Evolutionary conservation across 2,329 filamentous ascomycete genomes (phyloP).

Genomic region (Alternaria alternata): DNA sequence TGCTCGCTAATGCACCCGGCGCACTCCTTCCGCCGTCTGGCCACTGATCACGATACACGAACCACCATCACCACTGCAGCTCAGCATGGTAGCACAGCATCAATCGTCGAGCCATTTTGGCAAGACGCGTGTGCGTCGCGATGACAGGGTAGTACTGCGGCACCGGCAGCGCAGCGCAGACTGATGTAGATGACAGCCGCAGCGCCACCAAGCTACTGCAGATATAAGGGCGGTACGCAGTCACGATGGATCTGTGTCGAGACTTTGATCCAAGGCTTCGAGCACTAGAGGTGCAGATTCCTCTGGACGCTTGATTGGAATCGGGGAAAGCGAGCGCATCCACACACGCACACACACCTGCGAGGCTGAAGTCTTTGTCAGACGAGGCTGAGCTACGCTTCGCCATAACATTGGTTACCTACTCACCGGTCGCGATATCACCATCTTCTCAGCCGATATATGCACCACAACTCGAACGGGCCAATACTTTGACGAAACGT

Average conservation of each 20-base stretch:
- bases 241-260: background rate
- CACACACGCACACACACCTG: slow-evolving; percentile 7
- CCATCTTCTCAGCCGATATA: slow-evolving; percentile 5
- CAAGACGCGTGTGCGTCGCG: slow-evolving; percentile 13
- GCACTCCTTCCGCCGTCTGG: slow-evolving; percentile 17
- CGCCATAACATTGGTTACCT: slow-evolving; percentile 15
- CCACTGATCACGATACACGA: slow-evolving; percentile 31
- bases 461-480: slow-evolving; percentile 2
- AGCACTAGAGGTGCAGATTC: background rate
- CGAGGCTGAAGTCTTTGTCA: slow-evolving; percentile 21
- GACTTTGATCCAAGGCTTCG: background rate
- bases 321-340: slow-evolving; percentile 11
- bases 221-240: slow-evolving; percentile 13
- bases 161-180: background rate
- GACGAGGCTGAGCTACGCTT: slow-evolving; percentile 23
- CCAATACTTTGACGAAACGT: slow-evolving; percentile 17
- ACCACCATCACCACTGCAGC: slow-evolving; percentile 25
- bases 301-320: background rate
- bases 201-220: slow-evolving; percentile 7
- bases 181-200: slow-evolving; percentile 1
- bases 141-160: slow-evolving; percentile 6
- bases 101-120: slow-evolving; percentile 3
- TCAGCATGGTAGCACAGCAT: slow-evolving; percentile 18
- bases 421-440: slow-evolving; percentile 25
- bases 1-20: slow-evolving; percentile 12